phyloP scores from a whole-genome alignment of 2,329 filamentous ascomycete genomes.

The Talaromyces sp. region DNA sequence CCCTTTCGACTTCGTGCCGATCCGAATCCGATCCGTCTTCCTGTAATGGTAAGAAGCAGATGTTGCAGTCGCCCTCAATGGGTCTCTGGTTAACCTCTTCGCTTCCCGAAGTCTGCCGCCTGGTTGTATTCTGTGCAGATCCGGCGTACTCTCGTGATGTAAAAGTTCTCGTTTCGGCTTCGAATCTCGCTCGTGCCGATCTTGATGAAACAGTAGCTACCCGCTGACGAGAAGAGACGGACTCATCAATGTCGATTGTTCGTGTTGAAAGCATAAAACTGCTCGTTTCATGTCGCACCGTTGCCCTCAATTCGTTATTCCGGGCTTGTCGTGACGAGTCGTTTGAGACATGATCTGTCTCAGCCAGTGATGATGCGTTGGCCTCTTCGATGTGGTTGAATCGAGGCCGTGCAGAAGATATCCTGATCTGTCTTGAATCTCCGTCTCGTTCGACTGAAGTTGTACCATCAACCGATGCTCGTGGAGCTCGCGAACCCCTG shows the following conservation, averaged over 20 bases:
- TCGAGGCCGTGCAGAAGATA: not conserved
- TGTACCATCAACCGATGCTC: not conserved
- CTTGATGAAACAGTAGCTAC: not conserved
- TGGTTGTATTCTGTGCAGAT: not conserved
- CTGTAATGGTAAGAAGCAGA: slow-evolving; percentile 7
- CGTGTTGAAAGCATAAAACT: no score
- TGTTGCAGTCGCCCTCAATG: slow-evolving; percentile 13
- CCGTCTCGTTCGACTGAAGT: not conserved
- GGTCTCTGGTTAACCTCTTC: not conserved
- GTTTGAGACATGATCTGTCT: not conserved
- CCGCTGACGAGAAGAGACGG: no score
- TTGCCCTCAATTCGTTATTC: no score
- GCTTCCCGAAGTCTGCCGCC: not conserved
- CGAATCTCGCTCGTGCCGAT: not conserved
- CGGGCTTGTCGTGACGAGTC: no score
- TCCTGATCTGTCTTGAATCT: not conserved
- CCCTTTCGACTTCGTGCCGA: not conserved
- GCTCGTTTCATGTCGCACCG: no score
- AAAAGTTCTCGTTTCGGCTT: not conserved
- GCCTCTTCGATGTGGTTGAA: not conserved
- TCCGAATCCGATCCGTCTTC: not conserved
- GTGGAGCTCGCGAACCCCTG: no score
- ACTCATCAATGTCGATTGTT: no score
- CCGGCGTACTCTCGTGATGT: not conserved
- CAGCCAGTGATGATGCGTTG: not conserved